Evolutionary conservation across 768 basidiomycete species (phyloP).

Genomic region (Polyporus arcularius): DNA sequence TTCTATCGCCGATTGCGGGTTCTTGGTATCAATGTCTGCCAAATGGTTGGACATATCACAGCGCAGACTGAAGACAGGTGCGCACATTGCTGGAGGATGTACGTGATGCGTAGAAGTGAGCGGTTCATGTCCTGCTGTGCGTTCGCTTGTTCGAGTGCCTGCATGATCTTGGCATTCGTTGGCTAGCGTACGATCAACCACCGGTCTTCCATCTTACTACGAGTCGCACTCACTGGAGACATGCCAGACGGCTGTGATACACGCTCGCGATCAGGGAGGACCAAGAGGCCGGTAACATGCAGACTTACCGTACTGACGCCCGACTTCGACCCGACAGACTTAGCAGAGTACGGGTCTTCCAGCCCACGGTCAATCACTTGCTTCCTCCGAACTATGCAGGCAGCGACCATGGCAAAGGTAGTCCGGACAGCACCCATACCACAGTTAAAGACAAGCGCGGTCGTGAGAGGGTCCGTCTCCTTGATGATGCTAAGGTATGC

Average conservation of each 20-base stretch:
- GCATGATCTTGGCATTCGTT: slow-evolving; percentile 59
- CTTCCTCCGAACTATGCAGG: slow-evolving; percentile 80
- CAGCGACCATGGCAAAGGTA: slow-evolving; percentile 97
- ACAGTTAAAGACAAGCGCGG: slow-evolving; percentile 90
- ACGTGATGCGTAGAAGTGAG: slow-evolving; percentile 76
- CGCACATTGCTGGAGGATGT: slow-evolving; percentile 77
- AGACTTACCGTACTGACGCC: slow-evolving; percentile 51
- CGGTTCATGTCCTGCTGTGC: slow-evolving; percentile 79
- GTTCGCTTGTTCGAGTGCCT: slow-evolving; percentile 72
- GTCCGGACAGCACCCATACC: slow-evolving; percentile 97
- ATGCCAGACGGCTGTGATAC: slow-evolving; percentile 24
- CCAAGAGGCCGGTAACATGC: background rate
- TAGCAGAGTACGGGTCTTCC: slow-evolving; percentile 74
- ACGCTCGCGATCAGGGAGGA: background rate
- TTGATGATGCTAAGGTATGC: slow-evolving; percentile 85
- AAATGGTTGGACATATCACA: background rate
- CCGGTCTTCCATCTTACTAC: background rate
- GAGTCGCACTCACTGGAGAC: slow-evolving; percentile 7
- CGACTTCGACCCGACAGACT: slow-evolving; percentile 32
- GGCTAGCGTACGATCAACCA: slow-evolving; percentile 30
- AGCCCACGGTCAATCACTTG: slow-evolving; percentile 60
- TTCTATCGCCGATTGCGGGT: slow-evolving; percentile 79
- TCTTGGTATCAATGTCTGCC: slow-evolving; percentile 62
- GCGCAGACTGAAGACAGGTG: background rate
- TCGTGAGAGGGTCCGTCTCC: slow-evolving; percentile 73